Base-by-base conservation (phyloP, 106 monocot genomes). In the Xerophyta viscosa region DNA sequence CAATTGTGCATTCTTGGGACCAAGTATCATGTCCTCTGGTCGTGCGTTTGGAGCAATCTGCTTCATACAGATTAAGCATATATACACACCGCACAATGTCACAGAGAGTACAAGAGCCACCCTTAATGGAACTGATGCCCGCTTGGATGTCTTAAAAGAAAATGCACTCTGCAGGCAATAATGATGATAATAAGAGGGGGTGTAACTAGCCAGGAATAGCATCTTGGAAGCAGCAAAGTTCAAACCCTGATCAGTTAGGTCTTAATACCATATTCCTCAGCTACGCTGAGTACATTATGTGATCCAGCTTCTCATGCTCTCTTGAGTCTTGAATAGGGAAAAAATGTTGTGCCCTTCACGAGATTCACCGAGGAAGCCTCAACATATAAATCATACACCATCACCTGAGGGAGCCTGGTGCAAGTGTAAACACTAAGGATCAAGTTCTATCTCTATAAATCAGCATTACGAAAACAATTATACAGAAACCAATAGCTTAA, bases 1-100 rank as follows among this genome's bases (percentile, higher is more conserved):
- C 29, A 22, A 58, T 57, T 59, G 58, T 41, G 20, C 30, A 23
- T 64, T 55, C 45, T 22, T 33, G 4, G 44, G 11, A 50, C 24
- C 24, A 30, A 54, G 28, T 47, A 41, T 47, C 46, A 31, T 13
- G 53, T 27, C 6, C 11, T 11, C 39, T 27, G 11, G n/a, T 29
- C 54, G 26, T 27, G 36, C 56, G 20, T 68, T 61, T 41, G 59
- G 27, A 2, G 59, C 48, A 41, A 73, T 59, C 73, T 73, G 73
- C 39, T 69, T 79, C 59, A 73, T 60, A 53, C 54, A 73, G 41
- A 69, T 24, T 37, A 55, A 64, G 43, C 66, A 73, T n/a, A 64
- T 50, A 53, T 60, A 68, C 21, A 64, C 58, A 60, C 68, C 73
- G 37, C 68, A 73, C 20, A 65, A n/a, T 30, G 37, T 44, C 31